phyloP scores from a whole-genome alignment of 805 yeast genomes.

The Monosporozyma siamensis region DNA sequence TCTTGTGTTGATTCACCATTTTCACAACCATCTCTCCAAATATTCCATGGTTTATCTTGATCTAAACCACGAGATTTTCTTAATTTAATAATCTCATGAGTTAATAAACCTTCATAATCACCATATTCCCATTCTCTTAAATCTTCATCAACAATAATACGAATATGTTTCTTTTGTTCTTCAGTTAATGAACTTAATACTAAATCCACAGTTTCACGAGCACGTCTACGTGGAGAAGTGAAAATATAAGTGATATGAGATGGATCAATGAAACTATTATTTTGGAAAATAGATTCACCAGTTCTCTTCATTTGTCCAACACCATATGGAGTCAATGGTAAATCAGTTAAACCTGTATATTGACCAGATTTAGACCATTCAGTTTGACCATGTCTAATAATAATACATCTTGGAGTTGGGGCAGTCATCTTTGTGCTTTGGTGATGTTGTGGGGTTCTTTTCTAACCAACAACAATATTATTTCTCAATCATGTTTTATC shows the following conservation, averaged over 20 bases:
- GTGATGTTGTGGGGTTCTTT: neutral
- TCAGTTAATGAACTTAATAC: slow-evolving; percentile 43
- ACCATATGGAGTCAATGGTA: slow-evolving; percentile 71
- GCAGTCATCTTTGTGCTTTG: slow-evolving; percentile 4
- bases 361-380: slow-evolving; percentile 95
- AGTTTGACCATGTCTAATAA: slow-evolving; percentile 83
- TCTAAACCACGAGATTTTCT: slow-evolving; percentile 54
- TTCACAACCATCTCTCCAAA: slow-evolving; percentile 92
- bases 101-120: slow-evolving; percentile 79
- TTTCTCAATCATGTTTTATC: neutral
- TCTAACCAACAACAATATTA: too few species aligned
- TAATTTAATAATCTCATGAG: slow-evolving; percentile 53
- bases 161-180: slow-evolving; percentile 35
- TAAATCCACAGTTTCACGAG: slow-evolving; percentile 62
- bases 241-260: slow-evolving; percentile 51
- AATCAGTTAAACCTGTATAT: slow-evolving; percentile 79
- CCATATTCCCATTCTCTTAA: slow-evolving; percentile 95
- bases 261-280: slow-evolving; percentile 54
- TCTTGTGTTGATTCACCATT: slow-evolving; percentile 67
- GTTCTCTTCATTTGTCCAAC: slow-evolving; percentile 65
- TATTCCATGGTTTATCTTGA: slow-evolving; percentile 50
- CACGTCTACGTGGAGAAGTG: slow-evolving; percentile 76
- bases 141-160: slow-evolving; percentile 50
- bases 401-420: slow-evolving; percentile 57
- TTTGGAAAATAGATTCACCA: slow-evolving; percentile 59